Conservation (phyloP, 352 stramenopile genomes). For the Globisporangium orthogonon region DNA sequence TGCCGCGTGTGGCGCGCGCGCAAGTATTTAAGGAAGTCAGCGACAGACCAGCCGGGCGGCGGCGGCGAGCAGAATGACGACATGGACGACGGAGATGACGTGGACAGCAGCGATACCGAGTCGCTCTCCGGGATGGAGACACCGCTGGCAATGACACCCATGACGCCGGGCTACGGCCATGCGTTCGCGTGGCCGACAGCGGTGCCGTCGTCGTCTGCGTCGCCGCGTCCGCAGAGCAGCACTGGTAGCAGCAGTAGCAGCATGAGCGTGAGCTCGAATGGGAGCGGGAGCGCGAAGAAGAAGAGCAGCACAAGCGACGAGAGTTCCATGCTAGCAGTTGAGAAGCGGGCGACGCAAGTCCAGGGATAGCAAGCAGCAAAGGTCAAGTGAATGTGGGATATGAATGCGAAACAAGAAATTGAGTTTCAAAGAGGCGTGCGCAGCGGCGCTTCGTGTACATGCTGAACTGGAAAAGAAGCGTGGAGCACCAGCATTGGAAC, state of each 20-base stretch:
- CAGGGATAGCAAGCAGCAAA: not conserved
- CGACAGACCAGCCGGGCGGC: constrained; percentile 9
- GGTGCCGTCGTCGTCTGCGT: not conserved
- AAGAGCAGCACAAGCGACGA: not conserved
- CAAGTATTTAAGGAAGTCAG: constrained; percentile 74
- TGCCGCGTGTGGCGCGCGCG: constrained; percentile 76
- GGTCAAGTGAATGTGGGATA: too few species aligned
- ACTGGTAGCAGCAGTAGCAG: not conserved
- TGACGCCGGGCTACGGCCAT: constrained; percentile 12
- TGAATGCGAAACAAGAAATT: too few species aligned
- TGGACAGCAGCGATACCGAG: constrained; percentile 10
- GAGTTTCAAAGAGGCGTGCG: too few species aligned
- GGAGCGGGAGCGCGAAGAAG: not conserved
- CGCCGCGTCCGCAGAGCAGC: not conserved
- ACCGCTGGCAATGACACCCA: constrained; percentile 13
- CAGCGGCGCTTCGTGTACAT: too few species aligned
- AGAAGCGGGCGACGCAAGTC: not conserved
- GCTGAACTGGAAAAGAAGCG: too few species aligned
- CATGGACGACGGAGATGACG: not conserved
- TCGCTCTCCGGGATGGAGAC: constrained; percentile 17
- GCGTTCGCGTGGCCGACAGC: constrained; percentile 12
- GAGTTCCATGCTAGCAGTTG: not conserved
- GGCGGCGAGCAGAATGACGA: not conserved
- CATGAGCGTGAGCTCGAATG: not conserved
- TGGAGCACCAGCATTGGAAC: too few species aligned